Evolutionary conservation across 2,329 filamentous ascomycete genomes (phyloP).

Genomic region (Colletotrichum limetticola): DNA sequence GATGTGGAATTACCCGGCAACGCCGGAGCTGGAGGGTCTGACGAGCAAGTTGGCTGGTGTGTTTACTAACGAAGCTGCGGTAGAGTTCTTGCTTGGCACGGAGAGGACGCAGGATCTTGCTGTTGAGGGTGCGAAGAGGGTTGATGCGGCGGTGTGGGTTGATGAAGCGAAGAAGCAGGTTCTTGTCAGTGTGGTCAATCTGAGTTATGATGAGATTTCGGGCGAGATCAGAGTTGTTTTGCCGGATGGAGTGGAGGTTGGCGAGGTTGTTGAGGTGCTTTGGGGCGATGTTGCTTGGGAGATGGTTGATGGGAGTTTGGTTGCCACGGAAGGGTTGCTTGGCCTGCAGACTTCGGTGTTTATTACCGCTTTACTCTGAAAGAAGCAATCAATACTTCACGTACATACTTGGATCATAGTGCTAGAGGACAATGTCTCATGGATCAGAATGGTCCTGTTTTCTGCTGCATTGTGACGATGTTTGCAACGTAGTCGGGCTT

Average conservation of each 20-base stretch:
- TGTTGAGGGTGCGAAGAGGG: constrained; percentile 17
- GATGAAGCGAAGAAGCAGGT: neutral
- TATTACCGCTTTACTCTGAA: neutral
- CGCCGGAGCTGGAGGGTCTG: constrained; percentile 46
- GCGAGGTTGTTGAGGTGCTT: neutral
- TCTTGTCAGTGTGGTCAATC: constrained; percentile 22
- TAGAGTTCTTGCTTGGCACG: constrained; percentile 44
- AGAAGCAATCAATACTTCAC: neutral
- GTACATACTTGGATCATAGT: no score
- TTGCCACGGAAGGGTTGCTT: constrained; percentile 10
- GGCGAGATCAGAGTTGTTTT: constrained; percentile 14
- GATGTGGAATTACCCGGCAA: constrained; percentile 58
- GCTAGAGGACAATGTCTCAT: neutral
- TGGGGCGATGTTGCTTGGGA: constrained; percentile 22
- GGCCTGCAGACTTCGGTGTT: constrained; percentile 16
- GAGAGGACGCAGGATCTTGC: constrained; percentile 16
- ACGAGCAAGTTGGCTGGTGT: constrained; percentile 52
- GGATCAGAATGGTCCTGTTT: neutral
- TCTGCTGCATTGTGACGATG: neutral
- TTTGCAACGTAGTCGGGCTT: no score
- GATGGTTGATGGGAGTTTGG: neutral
- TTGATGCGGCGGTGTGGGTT: constrained; percentile 26
- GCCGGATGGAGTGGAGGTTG: neutral
- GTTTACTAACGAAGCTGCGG: constrained; percentile 48
- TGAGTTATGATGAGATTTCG: neutral